phyloP scores from a whole-genome alignment of 176 grass and related monocot species.

The Phragmites australis region DNA sequence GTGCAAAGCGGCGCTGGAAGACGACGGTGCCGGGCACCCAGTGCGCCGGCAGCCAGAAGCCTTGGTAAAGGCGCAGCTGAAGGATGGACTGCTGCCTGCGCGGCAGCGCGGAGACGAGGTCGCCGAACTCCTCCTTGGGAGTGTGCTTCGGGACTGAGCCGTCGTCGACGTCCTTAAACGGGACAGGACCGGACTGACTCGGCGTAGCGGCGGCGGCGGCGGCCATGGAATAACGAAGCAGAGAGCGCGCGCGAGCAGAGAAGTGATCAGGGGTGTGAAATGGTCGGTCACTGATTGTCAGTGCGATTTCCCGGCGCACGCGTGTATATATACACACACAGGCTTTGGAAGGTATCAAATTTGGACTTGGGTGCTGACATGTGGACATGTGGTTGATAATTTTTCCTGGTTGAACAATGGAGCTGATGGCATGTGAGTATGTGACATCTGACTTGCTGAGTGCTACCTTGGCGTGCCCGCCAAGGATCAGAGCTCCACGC shows the following conservation, averaged over 20 bases:
- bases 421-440: too few species aligned
- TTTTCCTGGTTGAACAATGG: background rate
- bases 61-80: conserved; percentile 17
- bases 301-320: background rate
- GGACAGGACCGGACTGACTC: background rate
- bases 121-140: conserved; percentile 6
- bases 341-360: background rate
- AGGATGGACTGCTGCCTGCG: background rate
- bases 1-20: conserved; percentile 24
- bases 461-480: background rate
- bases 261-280: too few species aligned
- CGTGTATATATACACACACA: background rate
- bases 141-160: background rate
- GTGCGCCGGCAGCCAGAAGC: conserved; percentile 26
- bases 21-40: conserved; percentile 20
- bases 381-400: background rate
- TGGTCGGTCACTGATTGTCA: background rate
- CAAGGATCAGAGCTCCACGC: background rate
- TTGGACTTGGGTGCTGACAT: background rate
- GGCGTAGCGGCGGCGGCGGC: background rate
- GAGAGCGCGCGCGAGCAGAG: background rate
- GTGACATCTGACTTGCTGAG: too few species aligned
- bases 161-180: conserved; percentile 17
- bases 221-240: conserved; percentile 5
- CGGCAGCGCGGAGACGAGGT: conserved; percentile 26